These are phyloP conservation scores for Huiozyma sinensis DNA, from an alignment of 805 yeast genomes.

Conservation along the genomic window DNA sequence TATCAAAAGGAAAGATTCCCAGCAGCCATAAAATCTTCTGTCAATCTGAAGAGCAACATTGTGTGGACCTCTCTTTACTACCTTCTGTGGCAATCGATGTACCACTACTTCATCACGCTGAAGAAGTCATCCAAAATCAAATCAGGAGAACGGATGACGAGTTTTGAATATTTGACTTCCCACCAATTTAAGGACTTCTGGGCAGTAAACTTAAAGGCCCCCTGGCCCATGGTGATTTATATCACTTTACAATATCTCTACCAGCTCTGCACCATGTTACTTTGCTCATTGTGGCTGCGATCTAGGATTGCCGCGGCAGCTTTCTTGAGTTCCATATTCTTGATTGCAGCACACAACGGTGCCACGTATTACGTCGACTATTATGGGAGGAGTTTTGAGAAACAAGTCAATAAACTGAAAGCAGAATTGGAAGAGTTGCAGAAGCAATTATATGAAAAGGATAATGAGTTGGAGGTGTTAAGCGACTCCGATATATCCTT, in stretches of 20 bases:
- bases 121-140: conserved; percentile 68
- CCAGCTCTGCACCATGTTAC: conserved; percentile 75
- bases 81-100: conserved; percentile 79
- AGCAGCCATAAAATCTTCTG: conserved; percentile 53
- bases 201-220: conserved; percentile 86
- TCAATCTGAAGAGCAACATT: conserved; percentile 40
- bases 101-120: conserved; percentile 87
- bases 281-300: conserved; percentile 82
- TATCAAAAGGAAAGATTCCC: conserved; percentile 54
- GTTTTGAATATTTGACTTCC: conserved; percentile 72
- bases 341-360: conserved; percentile 80
- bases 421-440: conserved; percentile 61
- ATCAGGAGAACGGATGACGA: conserved; percentile 68
- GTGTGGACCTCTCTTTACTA: conserved; percentile 73
- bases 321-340: conserved; percentile 63
- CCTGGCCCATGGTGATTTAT: conserved; percentile 79
- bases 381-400: conserved; percentile 82
- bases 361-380: conserved; percentile 90
- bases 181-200: conserved; percentile 51
- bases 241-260: conserved; percentile 79
- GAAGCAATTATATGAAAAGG: conserved; percentile 14
- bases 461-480: background rate
- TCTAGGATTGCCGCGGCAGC: conserved; percentile 54
- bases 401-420: conserved; percentile 65
- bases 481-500: background rate